phyloP scores from a whole-genome alignment of 768 basidiomycete genomes.

The Pulveroboletus frians region DNA sequence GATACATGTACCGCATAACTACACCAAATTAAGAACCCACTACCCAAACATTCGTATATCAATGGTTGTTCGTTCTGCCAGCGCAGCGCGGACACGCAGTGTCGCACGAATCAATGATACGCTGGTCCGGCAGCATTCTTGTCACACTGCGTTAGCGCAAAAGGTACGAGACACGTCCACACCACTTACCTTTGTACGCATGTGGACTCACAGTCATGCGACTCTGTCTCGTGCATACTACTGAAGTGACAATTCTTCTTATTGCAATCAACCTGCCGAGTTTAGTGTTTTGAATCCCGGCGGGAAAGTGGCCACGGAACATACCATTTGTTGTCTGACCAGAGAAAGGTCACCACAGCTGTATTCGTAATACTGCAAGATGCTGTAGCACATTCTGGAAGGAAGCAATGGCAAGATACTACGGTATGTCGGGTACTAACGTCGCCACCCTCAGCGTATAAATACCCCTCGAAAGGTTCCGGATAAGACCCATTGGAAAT shows the following conservation, averaged over 20 bases:
- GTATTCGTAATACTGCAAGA: slow-evolving; percentile 32
- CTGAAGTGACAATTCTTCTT: slow-evolving; percentile 37
- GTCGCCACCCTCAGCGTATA: slow-evolving; percentile 11
- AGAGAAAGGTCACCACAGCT: slow-evolving; percentile 30
- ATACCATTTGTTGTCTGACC: slow-evolving; percentile 33
- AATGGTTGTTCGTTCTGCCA: slow-evolving; percentile 24
- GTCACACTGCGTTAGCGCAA: slow-evolving; percentile 1
- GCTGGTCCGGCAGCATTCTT: slow-evolving; percentile 29
- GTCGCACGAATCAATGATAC: slow-evolving; percentile 16
- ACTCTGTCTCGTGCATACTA: slow-evolving; percentile 23
- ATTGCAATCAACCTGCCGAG: slow-evolving; percentile 47
- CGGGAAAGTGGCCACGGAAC: not conserved
- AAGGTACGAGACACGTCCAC: not conserved
- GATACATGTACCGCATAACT: not conserved
- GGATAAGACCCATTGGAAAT: slow-evolving; percentile 3
- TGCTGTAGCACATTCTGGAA: slow-evolving; percentile 30
- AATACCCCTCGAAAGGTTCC: slow-evolving; percentile 14
- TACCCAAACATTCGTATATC: not conserved
- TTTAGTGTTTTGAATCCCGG: not conserved
- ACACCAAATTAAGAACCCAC: not conserved
- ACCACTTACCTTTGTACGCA: slow-evolving; percentile 37
- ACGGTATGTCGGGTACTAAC: slow-evolving; percentile 1
- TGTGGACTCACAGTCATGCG: slow-evolving; percentile 35
- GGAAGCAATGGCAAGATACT: not conserved
- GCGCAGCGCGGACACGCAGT: slow-evolving; percentile 16